Percentiles rank a stretch among this genome's conserved stretches.
These are phyloP conservation scores for Datura wrightii DNA, from an alignment of 257 asterid genomes.

Conservation along the genomic window DNA sequence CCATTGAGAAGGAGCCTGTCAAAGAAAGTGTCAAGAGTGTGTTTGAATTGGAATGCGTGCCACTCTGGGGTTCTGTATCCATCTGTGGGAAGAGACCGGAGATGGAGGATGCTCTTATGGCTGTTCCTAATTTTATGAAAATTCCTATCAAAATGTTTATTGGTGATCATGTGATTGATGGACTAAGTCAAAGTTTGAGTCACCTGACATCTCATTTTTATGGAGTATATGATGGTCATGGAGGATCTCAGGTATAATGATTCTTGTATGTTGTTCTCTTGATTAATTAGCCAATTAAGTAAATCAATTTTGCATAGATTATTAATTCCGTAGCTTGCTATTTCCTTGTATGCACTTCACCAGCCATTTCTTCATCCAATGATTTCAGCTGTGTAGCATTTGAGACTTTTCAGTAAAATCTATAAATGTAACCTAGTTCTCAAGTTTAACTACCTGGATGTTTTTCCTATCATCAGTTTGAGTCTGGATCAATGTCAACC, in stretches of 20 bases:
- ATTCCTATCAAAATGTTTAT: conserved; percentile 79
- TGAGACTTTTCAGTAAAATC: not conserved
- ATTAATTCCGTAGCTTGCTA: not conserved
- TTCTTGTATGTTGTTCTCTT: conserved; percentile 24
- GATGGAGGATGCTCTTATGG: conserved; percentile 78
- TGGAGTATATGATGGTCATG: conserved; percentile 94
- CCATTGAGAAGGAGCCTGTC: conserved; percentile 54
- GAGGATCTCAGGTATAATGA: conserved; percentile 79
- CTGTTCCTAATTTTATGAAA: conserved; percentile 69
- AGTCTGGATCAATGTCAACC: not conserved
- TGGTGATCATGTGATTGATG: conserved; percentile 57
- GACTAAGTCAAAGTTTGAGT: conserved; percentile 61
- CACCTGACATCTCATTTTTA: conserved; percentile 85
- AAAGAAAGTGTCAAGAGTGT: conserved; percentile 64
- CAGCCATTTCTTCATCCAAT: not conserved
- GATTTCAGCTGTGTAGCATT: conserved; percentile 3
- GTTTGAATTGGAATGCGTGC: conserved; percentile 75
- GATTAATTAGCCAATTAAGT: conserved; percentile 14
- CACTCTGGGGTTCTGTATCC: conserved; percentile 85
- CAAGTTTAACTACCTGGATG: not conserved
- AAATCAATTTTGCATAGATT: not conserved
- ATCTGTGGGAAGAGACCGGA: conserved; percentile 77
- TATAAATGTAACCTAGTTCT: not conserved
- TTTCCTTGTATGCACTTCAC: not conserved
- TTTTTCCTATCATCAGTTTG: conserved; percentile 1